A percentile compares a stretch with the other conserved stretches of the same genome.
Evolutionary conservation across 441 rosid species (phyloP).

Genomic region (Gossypium davidsonii): DNA sequence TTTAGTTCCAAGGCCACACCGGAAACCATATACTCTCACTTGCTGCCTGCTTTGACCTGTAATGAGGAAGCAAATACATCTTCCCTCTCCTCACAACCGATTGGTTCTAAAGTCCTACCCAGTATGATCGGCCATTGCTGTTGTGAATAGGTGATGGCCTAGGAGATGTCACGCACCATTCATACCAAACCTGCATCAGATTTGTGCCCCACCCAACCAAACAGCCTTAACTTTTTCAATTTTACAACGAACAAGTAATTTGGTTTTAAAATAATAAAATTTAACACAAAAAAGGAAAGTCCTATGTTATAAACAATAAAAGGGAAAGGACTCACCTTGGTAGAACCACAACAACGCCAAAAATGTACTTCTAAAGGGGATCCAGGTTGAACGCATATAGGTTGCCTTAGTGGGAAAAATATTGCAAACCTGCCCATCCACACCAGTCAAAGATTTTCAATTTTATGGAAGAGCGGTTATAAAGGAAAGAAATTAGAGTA

Average conservation of each 20-base stretch:
- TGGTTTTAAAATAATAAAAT: not conserved
- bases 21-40: not conserved
- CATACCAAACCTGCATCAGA: slow-evolving; percentile 83
- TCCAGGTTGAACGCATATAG: slow-evolving; percentile 49
- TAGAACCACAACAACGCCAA: slow-evolving; percentile 82
- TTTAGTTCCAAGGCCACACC: not conserved
- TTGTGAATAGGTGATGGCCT: slow-evolving; percentile 64
- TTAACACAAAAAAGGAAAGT: slow-evolving; percentile 4
- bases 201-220: not conserved
- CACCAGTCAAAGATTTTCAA: not conserved
- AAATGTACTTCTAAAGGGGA: slow-evolving; percentile 72
- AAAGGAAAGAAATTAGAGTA: not conserved
- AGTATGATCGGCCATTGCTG: slow-evolving; percentile 84
- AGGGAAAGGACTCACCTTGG: slow-evolving; percentile 48
- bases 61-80: not conserved
- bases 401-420: slow-evolving; percentile 84
- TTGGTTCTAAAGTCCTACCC: slow-evolving; percentile 72
- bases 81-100: not conserved
- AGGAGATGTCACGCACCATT: slow-evolving; percentile 83
- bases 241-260: not conserved
- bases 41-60: not conserved
- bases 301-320: not conserved
- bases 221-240: not conserved
- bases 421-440: slow-evolving; percentile 52
- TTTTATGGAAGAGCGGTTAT: not conserved